Conservation (phyloP, 2,329 filamentous ascomycete species). For the Ophiostoma sp. region DNA sequence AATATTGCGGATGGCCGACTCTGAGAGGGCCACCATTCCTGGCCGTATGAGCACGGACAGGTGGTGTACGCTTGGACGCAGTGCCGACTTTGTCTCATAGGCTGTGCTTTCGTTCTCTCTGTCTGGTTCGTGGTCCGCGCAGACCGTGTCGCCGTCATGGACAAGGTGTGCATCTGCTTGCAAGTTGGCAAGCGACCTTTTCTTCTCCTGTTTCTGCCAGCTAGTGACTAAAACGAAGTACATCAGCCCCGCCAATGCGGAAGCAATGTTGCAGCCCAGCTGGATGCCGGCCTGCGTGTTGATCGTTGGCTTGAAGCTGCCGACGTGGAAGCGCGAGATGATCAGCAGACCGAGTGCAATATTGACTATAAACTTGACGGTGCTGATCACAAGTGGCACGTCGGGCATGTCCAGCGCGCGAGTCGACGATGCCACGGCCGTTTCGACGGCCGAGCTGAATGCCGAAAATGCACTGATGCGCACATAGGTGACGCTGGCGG, state of each 20-base stretch:
- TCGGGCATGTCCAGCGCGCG: conserved; percentile 64
- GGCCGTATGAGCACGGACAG: conserved; percentile 51
- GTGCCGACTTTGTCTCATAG: neutral
- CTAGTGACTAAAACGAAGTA: conserved; percentile 49
- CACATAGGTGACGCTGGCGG: conserved; percentile 56
- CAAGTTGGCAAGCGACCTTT: neutral
- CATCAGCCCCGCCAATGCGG: conserved; percentile 49
- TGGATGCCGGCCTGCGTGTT: conserved; percentile 61
- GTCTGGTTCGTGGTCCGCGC: neutral
- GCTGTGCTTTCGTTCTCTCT: neutral
- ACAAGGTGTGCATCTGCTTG: too few relatives aligned
- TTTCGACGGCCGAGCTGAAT: conserved; percentile 57
- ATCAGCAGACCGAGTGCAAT: conserved; percentile 62
- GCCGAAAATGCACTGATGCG: conserved; percentile 59
- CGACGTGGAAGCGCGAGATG: conserved; percentile 60
- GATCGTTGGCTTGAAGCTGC: conserved; percentile 48
- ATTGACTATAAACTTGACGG: conserved; percentile 58
- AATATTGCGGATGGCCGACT: conserved; percentile 62
- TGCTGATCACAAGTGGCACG: conserved; percentile 61
- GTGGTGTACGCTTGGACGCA: conserved; percentile 38
- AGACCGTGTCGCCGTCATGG: too few relatives aligned
- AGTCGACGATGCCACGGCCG: conserved; percentile 55
- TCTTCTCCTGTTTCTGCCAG: neutral
- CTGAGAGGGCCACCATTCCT: conserved; percentile 53
- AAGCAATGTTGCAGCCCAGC: conserved; percentile 53